These are phyloP conservation scores for Apiospora marii DNA, from an alignment of 2,329 filamentous ascomycete species.

Conservation along the genomic window DNA sequence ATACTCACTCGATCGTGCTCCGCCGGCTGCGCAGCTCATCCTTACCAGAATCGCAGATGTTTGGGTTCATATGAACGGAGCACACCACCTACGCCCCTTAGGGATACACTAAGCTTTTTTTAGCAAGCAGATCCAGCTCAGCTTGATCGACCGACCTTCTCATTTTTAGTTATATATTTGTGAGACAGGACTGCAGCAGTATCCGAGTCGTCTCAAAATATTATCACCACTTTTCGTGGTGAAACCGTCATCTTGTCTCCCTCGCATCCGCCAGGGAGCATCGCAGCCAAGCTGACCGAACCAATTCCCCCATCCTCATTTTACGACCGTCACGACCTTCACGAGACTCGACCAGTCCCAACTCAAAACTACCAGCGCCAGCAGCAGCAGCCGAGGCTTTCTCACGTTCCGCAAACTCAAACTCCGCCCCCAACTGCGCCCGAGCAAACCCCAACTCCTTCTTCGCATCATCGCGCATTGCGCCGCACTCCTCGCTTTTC, in stretches of 20 bases:
- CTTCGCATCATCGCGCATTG: conserved; percentile 55
- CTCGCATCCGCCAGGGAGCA: conserved; percentile 44
- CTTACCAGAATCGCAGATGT: conserved; percentile 2
- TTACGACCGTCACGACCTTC: conserved; percentile 64
- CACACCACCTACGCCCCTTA: not conserved
- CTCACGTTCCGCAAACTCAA: conserved; percentile 47
- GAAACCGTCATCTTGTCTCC: conserved; percentile 58
- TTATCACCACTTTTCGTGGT: conserved; percentile 47
- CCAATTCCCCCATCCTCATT: conserved; percentile 47
- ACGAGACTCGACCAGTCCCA: conserved; percentile 53
- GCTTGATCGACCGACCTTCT: conserved; percentile 13
- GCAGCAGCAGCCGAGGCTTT: conserved; percentile 41
- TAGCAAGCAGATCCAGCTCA: conserved; percentile 10
- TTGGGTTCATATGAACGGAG: conserved; percentile 7
- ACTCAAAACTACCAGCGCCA: conserved; percentile 51
- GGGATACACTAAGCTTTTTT: conserved; percentile 22
- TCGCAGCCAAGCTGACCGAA: conserved; percentile 56
- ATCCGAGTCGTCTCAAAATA: conserved; percentile 24
- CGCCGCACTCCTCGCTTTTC: conserved; percentile 62
- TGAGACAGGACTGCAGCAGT: conserved; percentile 3
- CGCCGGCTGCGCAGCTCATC: conserved; percentile 6
- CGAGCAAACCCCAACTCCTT: conserved; percentile 52
- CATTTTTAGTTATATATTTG: conserved; percentile 19
- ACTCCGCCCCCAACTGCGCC: conserved; percentile 40
- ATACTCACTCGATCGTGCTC: conserved; percentile 17